Evolutionary conservation across 139 green algal genomes (phyloP).

Genomic region (Raphidocelis subcapitata): DNA sequence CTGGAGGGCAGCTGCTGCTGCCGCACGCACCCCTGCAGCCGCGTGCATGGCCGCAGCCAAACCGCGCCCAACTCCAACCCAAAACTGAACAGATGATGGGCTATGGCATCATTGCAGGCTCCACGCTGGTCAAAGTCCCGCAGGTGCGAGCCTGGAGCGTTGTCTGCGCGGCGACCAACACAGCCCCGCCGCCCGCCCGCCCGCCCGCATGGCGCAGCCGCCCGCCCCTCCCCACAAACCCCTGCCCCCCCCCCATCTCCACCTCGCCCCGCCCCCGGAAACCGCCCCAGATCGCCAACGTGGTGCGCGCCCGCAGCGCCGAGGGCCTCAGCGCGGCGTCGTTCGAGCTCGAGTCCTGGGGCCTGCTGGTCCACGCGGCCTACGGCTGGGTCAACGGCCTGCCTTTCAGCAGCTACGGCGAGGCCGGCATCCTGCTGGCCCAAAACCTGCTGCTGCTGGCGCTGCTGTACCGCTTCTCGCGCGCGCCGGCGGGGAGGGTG

Average conservation of each 20-base stretch:
- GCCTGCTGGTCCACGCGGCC: conserved; percentile 54
- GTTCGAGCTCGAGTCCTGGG: conserved; percentile 79
- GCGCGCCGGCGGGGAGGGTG: conserved; percentile 9
- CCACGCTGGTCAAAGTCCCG: conserved; percentile 76
- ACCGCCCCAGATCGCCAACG: conserved; percentile 51
- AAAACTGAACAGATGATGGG: conserved; percentile 54
- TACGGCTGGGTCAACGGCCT: conserved; percentile 72
- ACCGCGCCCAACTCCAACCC: neutral
- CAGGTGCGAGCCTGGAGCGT: no score
- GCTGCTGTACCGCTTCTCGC: conserved; percentile 69
- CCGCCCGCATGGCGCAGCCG: neutral
- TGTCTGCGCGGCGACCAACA: no score
- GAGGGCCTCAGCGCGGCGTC: conserved; percentile 64
- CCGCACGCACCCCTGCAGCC: neutral
- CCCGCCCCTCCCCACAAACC: no score
- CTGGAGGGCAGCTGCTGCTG: no score
- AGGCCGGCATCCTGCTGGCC: conserved; percentile 48
- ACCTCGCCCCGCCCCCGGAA: neutral
- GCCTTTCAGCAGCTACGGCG: conserved; percentile 78
- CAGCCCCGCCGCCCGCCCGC: neutral
- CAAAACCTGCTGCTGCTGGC: conserved; percentile 72
- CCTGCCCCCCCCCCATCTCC: neutral
- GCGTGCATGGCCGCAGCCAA: neutral
- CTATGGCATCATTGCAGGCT: conserved; percentile 65
- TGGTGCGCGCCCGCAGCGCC: conserved; percentile 53